phyloP scores from a whole-genome alignment of 2,329 filamentous ascomycete species.

The Myriosclerotinia duriaeana region DNA sequence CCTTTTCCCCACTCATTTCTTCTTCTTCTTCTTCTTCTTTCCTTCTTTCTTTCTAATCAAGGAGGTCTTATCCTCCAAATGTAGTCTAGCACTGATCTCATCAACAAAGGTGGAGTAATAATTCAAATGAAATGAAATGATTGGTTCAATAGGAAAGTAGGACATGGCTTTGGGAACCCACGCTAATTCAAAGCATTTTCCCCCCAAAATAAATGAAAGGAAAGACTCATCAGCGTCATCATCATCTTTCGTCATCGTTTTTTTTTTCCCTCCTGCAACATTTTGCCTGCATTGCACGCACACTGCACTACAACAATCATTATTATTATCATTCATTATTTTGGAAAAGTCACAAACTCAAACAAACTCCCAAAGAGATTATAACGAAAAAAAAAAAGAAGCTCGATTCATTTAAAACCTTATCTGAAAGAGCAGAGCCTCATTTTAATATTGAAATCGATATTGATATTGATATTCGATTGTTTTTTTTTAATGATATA shows the following conservation, averaged over 20 bases:
- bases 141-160: neutral
- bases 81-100: neutral
- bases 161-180: neutral
- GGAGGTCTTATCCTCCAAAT: neutral
- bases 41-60: neutral
- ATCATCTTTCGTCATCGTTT: constrained; percentile 13
- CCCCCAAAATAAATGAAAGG: constrained; percentile 14
- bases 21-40: no score
- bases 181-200: neutral
- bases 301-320: no score
- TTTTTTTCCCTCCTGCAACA: neutral
- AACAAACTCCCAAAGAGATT: no score
- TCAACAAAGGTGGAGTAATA: neutral
- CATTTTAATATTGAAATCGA: neutral
- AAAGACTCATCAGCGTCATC: neutral
- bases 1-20: neutral
- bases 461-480: neutral
- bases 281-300: neutral
- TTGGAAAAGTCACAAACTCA: no score
- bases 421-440: neutral
- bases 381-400: no score
- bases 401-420: no score
- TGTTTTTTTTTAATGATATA: neutral
- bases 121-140: accelerated
- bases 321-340: no score